These are phyloP conservation scores for Kwoniella newhampshirensis DNA, from an alignment of 768 basidiomycete genomes.

Conservation along the genomic window DNA sequence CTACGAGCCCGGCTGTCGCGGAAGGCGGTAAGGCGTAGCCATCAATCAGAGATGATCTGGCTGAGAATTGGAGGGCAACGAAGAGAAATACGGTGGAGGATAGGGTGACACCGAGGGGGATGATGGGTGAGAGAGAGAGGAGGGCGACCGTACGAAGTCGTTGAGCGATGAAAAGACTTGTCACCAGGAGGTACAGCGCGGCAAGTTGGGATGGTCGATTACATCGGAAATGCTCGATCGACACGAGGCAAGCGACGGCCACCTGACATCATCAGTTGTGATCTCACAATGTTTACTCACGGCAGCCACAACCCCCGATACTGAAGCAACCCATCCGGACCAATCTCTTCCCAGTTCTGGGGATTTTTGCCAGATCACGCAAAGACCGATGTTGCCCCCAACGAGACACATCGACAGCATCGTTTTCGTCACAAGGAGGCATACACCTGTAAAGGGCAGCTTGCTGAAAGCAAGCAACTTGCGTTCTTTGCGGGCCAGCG, in stretches of 20 bases:
- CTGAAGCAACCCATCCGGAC: slow-evolving; percentile 8
- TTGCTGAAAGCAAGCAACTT: slow-evolving; percentile 8
- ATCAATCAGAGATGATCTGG: slow-evolving; percentile 7
- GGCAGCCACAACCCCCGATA: slow-evolving; percentile 4
- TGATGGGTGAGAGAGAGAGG: neutral
- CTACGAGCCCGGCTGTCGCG: slow-evolving; percentile 19
- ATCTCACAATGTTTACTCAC: slow-evolving; percentile 5
- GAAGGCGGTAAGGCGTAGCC: slow-evolving; percentile 8
- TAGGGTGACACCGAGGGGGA: neutral
- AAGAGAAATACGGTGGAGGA: slow-evolving; percentile 8
- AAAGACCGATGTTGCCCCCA: neutral
- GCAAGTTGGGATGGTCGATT: slow-evolving; percentile 17
- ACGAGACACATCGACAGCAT: neutral
- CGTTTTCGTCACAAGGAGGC: neutral
- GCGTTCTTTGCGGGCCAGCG: neutral
- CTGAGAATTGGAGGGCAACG: slow-evolving; percentile 18
- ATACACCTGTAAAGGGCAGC: neutral
- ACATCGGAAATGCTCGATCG: slow-evolving; percentile 13
- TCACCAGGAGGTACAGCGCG: slow-evolving; percentile 22
- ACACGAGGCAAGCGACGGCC: neutral
- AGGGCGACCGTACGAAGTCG: slow-evolving; percentile 15
- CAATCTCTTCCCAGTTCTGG: slow-evolving; percentile 5
- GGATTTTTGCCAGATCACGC: slow-evolving; percentile 3
- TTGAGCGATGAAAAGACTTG: slow-evolving; percentile 10
- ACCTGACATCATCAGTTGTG: neutral